Evolutionary conservation across 2,329 filamentous ascomycete genomes (phyloP), one percentile per base, ranked within the genome.

Genomic region (Fusarium humuli): DNA sequence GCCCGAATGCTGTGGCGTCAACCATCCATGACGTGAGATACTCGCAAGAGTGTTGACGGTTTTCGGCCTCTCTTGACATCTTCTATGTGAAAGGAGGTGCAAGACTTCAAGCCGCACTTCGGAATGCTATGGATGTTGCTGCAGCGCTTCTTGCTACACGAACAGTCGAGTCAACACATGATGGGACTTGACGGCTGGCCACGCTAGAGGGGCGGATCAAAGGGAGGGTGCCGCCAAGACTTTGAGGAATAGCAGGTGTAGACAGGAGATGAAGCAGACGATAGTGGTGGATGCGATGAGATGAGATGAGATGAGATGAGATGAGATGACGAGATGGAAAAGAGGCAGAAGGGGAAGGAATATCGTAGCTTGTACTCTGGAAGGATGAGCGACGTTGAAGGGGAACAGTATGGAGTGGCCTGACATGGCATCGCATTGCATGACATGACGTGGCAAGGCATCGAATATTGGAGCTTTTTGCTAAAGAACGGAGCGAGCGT

Each of bases 351-450:
- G 46, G 53, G 53, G 42, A 63, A 49, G 66, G 46, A 49, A 61
- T 63, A 59, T 61, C 56, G 60, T 62, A 69, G 63, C 66, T 74
- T 76, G 70, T 75, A 74, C 69, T 74, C 70, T 75, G 64, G 71
- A 73, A 75, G 74, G 64, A 71, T 76, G 66, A 73, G 73, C 69
- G 54, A 71, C 71, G 65, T 70, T 65, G 62, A 66, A 61, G 13
- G 52, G 42, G 52, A 49, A 29, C 32, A 50, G 54, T 53, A 53
- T 42, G 49, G 32, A 23, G 25, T 30, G 34, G 45, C 40, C 34
- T 62, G 57, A 29, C 58, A 44, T 56, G 61, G 54, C 58, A 60
- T 44, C n/a, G 42, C 54, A 61, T 63, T 41, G 42, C 61, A 42
- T 48, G 49, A 40, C 59, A 46, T 62, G 60, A 37, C 48, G 49